Evolutionary conservation across 139 green algal species (phyloP), one percentile per base, ranked within the genome.

Genomic region (Volvox reticuliferus): DNA sequence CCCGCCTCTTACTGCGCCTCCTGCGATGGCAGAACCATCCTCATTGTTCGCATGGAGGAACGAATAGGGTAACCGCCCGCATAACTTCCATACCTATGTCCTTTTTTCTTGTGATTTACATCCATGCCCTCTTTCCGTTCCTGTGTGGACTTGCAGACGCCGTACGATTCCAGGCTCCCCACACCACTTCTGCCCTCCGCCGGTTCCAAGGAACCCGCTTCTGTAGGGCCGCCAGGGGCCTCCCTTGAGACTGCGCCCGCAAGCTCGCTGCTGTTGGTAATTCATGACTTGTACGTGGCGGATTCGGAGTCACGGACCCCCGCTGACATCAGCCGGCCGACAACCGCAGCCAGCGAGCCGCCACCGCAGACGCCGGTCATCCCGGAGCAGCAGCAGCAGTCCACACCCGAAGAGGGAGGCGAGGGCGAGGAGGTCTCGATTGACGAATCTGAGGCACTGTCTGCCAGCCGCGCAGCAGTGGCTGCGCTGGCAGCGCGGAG

Each of bases 211-310:
- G 76, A 82, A 35, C 71, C 44, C 44, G 44, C 44, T 9, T 55
- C 44, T 55, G 44, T 9, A 55, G 44, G 22, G 71, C 71, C 79
- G 5, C 22, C 37, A 26, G 19, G 21, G 36, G 30, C 80, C 30
- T 32, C 61, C 19, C 30, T 61, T 3, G 26, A 44, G 21, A 73
- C 65, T 5, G 65, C 65, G 65, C 21, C 65, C 65, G 21, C 65
- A 24, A 16, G 6, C 65, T 84, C 86, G 12, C 86, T 90, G 75
- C 73, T 90, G 55, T n/a, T 85, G 55, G 75, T 90, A 6, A 90
- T 90, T 0, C 75, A 61, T 22, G 86, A 90, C 75, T 50, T 90
- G 73, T 90, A 90, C 75, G 86, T 85, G 22, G 77, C 86, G 73
- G 30, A 77, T 22, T 76, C 50, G 73, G 14, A 50, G 86, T n/a